These are phyloP conservation scores for Skeletonema potamos DNA, from an alignment of 108 stramenopile genomes.

Conservation along the genomic window DNA sequence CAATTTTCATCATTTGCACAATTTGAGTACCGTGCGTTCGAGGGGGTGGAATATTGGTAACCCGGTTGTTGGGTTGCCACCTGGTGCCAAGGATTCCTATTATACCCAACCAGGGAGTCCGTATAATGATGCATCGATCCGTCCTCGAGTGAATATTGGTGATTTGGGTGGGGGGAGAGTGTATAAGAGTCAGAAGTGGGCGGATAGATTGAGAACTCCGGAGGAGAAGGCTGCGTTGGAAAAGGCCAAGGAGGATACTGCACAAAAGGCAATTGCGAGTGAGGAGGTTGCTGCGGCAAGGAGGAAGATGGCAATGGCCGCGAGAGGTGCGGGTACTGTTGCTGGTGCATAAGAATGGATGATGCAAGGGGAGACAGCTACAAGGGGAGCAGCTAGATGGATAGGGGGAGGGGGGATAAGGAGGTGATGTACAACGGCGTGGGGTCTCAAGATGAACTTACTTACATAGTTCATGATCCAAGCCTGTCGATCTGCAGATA, in stretches of 20 bases:
- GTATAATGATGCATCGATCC: slow-evolving; percentile 77
- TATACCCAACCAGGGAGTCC: slow-evolving; percentile 96
- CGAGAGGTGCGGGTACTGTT: slow-evolving; percentile 37
- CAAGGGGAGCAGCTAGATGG: neutral
- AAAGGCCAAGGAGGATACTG: slow-evolving; percentile 25
- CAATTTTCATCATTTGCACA: slow-evolving; percentile 84
- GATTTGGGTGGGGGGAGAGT: slow-evolving; percentile 84
- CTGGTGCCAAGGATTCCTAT: slow-evolving; percentile 74
- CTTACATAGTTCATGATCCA: neutral
- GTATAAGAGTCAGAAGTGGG: slow-evolving; percentile 89
- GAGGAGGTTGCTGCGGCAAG: slow-evolving; percentile 28
- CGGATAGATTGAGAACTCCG: slow-evolving; percentile 74
- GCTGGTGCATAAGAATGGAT: slow-evolving; percentile 7
- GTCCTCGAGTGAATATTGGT: slow-evolving; percentile 66
- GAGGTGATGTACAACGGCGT: neutral
- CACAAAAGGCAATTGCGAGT: slow-evolving; percentile 18
- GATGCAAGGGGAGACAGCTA: neutral
- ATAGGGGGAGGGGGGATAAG: neutral
- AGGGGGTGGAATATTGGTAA: slow-evolving; percentile 90
- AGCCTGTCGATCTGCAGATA: no score
- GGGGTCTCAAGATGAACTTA: neutral
- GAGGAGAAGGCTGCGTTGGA: slow-evolving; percentile 69
- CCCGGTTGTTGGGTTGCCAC: slow-evolving; percentile 76
- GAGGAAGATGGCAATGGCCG: slow-evolving; percentile 31
- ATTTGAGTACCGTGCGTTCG: slow-evolving; percentile 80